Evolutionary conservation across 495 filamentous ascomycete species (phyloP).

Genomic region (Polyplosphaeria fusca): DNA sequence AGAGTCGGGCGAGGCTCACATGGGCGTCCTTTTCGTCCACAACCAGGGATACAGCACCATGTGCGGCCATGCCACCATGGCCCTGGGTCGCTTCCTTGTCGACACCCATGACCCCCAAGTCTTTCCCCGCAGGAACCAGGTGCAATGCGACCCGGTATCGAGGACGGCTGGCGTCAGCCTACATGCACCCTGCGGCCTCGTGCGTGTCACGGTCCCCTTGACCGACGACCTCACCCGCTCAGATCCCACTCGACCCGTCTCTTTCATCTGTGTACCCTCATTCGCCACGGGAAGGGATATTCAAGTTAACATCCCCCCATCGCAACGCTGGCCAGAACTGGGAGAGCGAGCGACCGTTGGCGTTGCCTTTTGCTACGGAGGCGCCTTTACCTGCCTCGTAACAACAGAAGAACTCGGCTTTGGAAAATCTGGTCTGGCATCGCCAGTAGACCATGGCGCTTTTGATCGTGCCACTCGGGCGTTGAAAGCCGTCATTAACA

Average conservation of each 20-base stretch:
- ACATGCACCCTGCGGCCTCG: not conserved
- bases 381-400: not conserved
- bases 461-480: not conserved
- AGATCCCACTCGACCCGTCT: not conserved
- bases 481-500: not conserved
- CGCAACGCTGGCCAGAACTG: not conserved
- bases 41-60: constrained; percentile 29
- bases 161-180: not conserved
- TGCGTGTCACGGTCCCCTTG: not conserved
- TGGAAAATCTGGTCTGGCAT: not conserved
- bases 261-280: not conserved
- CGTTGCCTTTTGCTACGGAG: constrained; percentile 9
- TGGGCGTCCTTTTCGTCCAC: constrained; percentile 26
- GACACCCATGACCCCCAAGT: constrained; percentile 11
- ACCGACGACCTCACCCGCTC: not conserved
- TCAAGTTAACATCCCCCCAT: not conserved
- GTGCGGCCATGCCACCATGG: constrained; percentile 33
- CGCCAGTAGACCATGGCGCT: not conserved
- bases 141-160: not conserved
- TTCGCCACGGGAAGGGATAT: not conserved
- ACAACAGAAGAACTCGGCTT: not conserved
- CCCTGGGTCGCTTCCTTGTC: constrained; percentile 23
- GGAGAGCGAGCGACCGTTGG: not conserved
- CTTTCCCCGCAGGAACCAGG: constrained; percentile 1
- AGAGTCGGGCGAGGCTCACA: constrained; percentile 17